Evolutionary conservation across 2,329 filamentous ascomycete genomes (phyloP).

Genomic region (Conoideocrella luteorostrata): DNA sequence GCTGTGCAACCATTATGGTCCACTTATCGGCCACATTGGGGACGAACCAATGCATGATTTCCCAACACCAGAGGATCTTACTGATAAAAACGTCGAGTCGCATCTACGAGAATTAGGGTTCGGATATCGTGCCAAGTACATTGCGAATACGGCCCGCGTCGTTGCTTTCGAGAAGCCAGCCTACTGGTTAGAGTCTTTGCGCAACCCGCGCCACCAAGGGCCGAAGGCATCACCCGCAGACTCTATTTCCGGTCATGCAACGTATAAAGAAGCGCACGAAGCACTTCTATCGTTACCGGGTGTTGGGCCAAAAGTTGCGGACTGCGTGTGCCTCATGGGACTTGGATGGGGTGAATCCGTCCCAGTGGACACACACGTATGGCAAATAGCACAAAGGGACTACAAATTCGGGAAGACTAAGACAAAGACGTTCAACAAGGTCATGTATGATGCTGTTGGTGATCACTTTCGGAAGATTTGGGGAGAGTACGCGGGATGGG

Average conservation of each 20-base stretch:
- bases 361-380: constrained; percentile 95
- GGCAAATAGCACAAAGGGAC: constrained; percentile 95
- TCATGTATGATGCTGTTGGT: constrained; percentile 82
- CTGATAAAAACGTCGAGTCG: constrained; percentile 66
- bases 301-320: constrained; percentile 93
- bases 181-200: constrained; percentile 70
- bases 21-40: constrained; percentile 63
- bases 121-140: constrained; percentile 90
- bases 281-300: constrained; percentile 73
- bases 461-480: constrained; percentile 85
- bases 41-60: constrained; percentile 80
- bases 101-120: constrained; percentile 81
- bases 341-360: constrained; percentile 93
- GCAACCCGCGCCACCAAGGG: constrained; percentile 67
- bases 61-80: constrained; percentile 68
- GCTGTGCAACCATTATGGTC: constrained; percentile 79
- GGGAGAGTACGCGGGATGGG: constrained; percentile 94
- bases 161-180: constrained; percentile 60
- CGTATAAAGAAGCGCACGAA: constrained; percentile 75
- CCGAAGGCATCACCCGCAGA: constrained; percentile 32
- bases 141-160: constrained; percentile 75
- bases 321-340: constrained; percentile 95
- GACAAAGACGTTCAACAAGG: constrained; percentile 78
- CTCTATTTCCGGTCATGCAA: constrained; percentile 31
- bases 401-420: constrained; percentile 88